A percentile compares a stretch with the other conserved stretches of the same genome.
phyloP scores from a whole-genome alignment of 2,329 filamentous ascomycete species.

The Scytalidium sp. region DNA sequence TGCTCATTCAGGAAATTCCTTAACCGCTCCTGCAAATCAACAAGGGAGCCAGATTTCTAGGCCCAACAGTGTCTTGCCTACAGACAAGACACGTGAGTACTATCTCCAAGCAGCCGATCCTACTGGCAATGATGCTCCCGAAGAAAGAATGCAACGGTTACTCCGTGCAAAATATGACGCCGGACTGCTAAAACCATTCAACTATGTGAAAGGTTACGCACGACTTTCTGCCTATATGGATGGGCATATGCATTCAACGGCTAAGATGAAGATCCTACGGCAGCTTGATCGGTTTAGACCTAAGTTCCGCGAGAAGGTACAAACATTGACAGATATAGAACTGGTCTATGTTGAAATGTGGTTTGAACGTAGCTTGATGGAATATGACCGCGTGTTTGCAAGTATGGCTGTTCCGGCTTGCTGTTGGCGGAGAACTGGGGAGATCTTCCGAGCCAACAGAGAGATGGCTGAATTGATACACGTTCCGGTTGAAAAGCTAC shows the following conservation, averaged over 20 bases:
- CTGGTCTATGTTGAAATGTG: constrained; percentile 97
- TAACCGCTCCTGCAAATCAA: constrained; percentile 29
- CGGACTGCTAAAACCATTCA: constrained; percentile 91
- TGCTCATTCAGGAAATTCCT: constrained; percentile 29
- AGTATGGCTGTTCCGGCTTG: constrained; percentile 98
- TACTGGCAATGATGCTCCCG: constrained; percentile 78
- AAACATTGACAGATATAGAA: constrained; percentile 88
- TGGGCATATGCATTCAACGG: constrained; percentile 74
- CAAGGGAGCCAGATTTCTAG: constrained; percentile 56
- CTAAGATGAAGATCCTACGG: constrained; percentile 86
- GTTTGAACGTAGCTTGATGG: constrained; percentile 95
- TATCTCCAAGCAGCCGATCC: constrained; percentile 97
- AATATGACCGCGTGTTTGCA: constrained; percentile 97
- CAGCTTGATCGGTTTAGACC: constrained; percentile 92
- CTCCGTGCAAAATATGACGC: constrained; percentile 95
- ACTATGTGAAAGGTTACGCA: constrained; percentile 96
- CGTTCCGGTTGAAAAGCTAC: constrained; percentile 83
- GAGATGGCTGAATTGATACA: constrained; percentile 98
- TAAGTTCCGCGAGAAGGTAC: constrained; percentile 93
- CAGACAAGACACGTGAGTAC: constrained; percentile 73
- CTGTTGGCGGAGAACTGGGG: constrained; percentile 93
- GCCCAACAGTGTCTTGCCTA: constrained; percentile 57
- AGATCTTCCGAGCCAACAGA: constrained; percentile 96
- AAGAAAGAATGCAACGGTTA: constrained; percentile 92
- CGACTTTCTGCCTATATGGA: constrained; percentile 90